Conservation (phyloP, 306 rosid species). For the Citrullus colocynthis region DNA sequence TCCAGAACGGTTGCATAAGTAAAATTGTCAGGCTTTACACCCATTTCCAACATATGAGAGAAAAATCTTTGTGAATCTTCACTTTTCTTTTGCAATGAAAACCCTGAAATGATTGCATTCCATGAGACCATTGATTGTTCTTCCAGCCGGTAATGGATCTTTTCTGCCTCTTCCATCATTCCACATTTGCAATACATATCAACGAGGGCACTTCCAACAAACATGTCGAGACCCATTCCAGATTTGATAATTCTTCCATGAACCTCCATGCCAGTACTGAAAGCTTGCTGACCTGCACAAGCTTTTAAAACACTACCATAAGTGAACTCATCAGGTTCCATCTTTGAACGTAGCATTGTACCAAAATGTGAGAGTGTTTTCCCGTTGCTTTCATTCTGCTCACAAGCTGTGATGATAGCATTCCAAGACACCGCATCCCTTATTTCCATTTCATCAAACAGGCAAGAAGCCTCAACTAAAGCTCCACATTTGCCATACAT, state of each 20-base stretch:
- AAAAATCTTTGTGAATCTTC: constrained; percentile 68
- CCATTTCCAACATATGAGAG: constrained; percentile 54
- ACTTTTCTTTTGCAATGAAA: constrained; percentile 50
- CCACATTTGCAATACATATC: constrained; percentile 83
- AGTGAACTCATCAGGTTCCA: constrained; percentile 82
- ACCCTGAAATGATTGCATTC: constrained; percentile 82
- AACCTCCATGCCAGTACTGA: constrained; percentile 55
- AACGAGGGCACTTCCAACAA: constrained; percentile 74
- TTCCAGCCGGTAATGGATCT: constrained; percentile 46
- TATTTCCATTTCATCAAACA: constrained; percentile 56
- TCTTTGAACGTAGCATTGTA: constrained; percentile 49
- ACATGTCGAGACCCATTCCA: constrained; percentile 42
- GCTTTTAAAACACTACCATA: constrained; percentile 71
- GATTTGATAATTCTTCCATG: constrained; percentile 69
- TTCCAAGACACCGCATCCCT: constrained; percentile 90
- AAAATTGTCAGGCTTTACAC: constrained; percentile 62
- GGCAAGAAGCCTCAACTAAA: constrained; percentile 38
- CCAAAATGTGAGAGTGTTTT: constrained; percentile 50
- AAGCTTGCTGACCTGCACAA: constrained; percentile 57
- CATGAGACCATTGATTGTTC: constrained; percentile 59
- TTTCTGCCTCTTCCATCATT: constrained; percentile 69
- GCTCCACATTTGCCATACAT: constrained; percentile 78
- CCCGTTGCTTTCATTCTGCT: constrained; percentile 44
- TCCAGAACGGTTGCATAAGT: constrained; percentile 77
- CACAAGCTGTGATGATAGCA: constrained; percentile 69